phyloP scores from a whole-genome alignment of 2,329 filamentous ascomycete species.

The Exophiala alcalophila region DNA sequence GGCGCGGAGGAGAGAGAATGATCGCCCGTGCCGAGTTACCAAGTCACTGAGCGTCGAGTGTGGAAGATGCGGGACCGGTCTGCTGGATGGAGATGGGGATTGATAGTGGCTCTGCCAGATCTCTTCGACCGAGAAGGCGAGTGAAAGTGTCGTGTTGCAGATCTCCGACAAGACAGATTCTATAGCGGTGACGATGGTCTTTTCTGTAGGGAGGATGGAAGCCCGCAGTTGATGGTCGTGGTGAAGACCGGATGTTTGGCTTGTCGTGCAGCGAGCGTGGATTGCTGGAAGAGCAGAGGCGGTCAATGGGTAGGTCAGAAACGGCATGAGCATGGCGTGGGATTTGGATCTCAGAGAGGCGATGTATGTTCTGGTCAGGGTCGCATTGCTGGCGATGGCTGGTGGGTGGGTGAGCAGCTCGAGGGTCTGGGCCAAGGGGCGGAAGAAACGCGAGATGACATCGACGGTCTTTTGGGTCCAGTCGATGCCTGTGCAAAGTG shows the following conservation, averaged over 20 bases:
- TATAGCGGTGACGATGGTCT: slow-evolving; percentile 39
- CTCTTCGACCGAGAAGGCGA: slow-evolving; percentile 45
- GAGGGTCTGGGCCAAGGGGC: slow-evolving; percentile 36
- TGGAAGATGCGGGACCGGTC: background rate
- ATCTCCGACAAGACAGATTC: slow-evolving; percentile 43
- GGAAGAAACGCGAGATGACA: slow-evolving; percentile 43
- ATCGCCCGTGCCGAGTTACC: slow-evolving; percentile 25
- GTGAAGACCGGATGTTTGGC: slow-evolving; percentile 42
- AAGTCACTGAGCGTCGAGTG: background rate
- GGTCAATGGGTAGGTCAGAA: slow-evolving; percentile 44
- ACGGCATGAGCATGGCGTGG: slow-evolving; percentile 47
- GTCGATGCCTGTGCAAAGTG: slow-evolving; percentile 43
- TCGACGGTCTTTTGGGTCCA: slow-evolving; percentile 45
- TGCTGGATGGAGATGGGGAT: background rate
- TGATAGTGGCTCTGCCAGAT: slow-evolving; percentile 35
- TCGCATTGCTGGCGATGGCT: slow-evolving; percentile 2
- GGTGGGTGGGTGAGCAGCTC: slow-evolving; percentile 27
- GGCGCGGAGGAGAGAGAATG: slow-evolving; percentile 45
- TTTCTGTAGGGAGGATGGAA: slow-evolving; percentile 40
- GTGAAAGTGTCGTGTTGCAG: slow-evolving; percentile 43
- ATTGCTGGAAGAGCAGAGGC: background rate
- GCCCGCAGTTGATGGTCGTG: slow-evolving; percentile 44
- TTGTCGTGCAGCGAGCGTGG: slow-evolving; percentile 10
- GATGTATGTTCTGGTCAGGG: slow-evolving; percentile 4
- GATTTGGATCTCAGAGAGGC: slow-evolving; percentile 21